Base-by-base conservation (phyloP, 1,284 basidiomycete genomes). In the Boletus semigastroideus region DNA sequence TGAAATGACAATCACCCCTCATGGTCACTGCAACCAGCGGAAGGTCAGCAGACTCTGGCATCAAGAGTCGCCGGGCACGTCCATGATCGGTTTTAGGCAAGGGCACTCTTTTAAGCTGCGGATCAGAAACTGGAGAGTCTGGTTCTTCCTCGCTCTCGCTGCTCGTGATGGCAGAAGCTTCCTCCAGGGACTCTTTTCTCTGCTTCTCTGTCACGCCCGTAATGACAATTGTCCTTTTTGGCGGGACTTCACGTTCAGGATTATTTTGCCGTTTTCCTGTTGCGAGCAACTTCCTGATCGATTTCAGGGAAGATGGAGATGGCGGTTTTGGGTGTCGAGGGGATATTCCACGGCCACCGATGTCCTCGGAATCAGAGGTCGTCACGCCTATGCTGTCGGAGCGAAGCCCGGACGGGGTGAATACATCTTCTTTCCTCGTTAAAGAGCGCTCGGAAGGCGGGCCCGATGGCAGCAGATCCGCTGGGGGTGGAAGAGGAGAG, bases 1-100 rank as follows among this genome's bases (percentile, higher is more conserved):
- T 75, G 59, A 79, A 80, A 51, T 82, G 75, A 16, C 72, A 64
- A 54, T 82, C 78, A 22, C 74, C 75, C 40, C 77, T 69, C 78
- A 82, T 78, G 27, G 76, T 74, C 41, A 83, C 67, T 17, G 78
- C 74, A 39, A 74, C 68, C 30, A 78, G 57, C 12, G 77, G 76
- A 38, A 73, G 57, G 37, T 59, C 58, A 20, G 54, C 50, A 42
- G 67, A 60, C 28, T 55, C 43, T 36, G 77, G 74, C 25, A 74
- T 59, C 16, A 82, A 58, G 48, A 83, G 58, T 44, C 80, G 67
- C 59, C 77, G 70, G 39, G 72, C 66, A 39, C 72, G 71, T 33
- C 71, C 73, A 61, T 70, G 61, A 19, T 64, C 57, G 9, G 75
- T 69, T 58, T 67, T 73, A 25, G 78, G 78, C 34, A 78, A 62